A percentile compares a stretch with the other conserved stretches of the same genome.
Conservation (phyloP, 345 rosid genomes). For the Sonneratia alba region DNA sequence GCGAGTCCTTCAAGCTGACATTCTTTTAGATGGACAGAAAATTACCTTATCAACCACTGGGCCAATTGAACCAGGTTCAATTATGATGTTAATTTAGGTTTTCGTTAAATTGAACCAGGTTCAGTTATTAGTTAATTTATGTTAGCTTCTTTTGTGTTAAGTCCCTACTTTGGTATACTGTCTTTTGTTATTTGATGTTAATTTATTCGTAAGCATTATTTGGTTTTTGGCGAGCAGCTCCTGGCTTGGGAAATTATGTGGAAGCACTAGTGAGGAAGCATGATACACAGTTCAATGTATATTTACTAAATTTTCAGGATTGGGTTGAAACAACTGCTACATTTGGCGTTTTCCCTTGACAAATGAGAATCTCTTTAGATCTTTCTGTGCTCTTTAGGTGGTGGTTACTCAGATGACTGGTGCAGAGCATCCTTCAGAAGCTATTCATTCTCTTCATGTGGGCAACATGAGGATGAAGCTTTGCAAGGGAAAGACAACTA, state of each 20-base stretch:
- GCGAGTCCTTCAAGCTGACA: slow-evolving; percentile 59
- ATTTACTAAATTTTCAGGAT: slow-evolving; percentile 4
- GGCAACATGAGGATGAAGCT: slow-evolving; percentile 98
- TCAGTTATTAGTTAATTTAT: slow-evolving; percentile 11
- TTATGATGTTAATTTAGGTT: too few relatives aligned
- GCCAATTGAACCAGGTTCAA: slow-evolving; percentile 70
- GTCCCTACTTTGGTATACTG: neutral
- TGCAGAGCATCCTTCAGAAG: slow-evolving; percentile 52
- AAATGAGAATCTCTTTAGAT: slow-evolving; percentile 1
- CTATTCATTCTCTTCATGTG: slow-evolving; percentile 78
- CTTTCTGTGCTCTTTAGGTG: slow-evolving; percentile 34
- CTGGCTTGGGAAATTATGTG: slow-evolving; percentile 93
- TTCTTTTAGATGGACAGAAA: slow-evolving; percentile 35
- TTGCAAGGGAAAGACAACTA: slow-evolving; percentile 55
- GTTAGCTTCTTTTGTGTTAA: neutral
- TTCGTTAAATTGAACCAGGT: slow-evolving; percentile 61
- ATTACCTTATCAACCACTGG: slow-evolving; percentile 55
- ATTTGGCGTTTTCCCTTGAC: neutral
- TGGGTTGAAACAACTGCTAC: neutral
- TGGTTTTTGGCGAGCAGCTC: slow-evolving; percentile 45
- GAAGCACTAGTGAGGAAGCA: slow-evolving; percentile 89
- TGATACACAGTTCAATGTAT: slow-evolving; percentile 82
- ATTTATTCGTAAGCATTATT: neutral
- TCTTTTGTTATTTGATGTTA: neutral
- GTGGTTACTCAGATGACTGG: slow-evolving; percentile 78